A percentile compares a stretch with the other conserved stretches of the same genome.
Evolutionary conservation across 345 rosid genomes (phyloP).

Genomic region (Syzygium aqueum): DNA sequence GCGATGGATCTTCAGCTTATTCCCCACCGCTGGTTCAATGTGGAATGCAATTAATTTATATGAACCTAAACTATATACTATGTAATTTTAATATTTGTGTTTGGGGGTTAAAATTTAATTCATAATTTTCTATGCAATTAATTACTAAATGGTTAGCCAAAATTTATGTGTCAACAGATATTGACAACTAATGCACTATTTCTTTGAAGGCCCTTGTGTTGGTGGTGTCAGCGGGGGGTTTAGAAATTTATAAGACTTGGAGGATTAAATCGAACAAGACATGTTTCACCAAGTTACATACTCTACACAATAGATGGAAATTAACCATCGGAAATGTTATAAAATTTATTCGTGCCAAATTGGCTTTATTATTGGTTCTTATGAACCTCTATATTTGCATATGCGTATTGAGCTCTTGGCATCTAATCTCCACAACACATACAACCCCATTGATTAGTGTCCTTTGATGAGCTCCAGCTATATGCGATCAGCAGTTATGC

Average conservation of each 20-base stretch:
- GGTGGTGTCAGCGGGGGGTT: no score
- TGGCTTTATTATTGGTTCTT: not conserved
- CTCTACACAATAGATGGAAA: not conserved
- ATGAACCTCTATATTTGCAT: not conserved
- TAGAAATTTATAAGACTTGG: not conserved
- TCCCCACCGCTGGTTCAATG: no score
- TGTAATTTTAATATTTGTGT: no score
- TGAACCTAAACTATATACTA: no score
- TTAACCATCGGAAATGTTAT: not conserved
- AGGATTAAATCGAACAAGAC: not conserved
- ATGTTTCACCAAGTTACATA: not conserved
- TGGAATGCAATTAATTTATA: no score
- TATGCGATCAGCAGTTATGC: not conserved
- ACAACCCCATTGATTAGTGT: not conserved
- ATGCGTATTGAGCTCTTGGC: not conserved
- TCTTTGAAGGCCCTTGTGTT: no score
- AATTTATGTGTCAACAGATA: no score
- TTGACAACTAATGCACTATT: no score
- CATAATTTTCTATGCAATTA: no score
- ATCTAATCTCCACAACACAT: not conserved
- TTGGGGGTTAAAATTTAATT: no score
- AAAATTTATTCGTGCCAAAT: not conserved
- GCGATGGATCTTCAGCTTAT: no score
- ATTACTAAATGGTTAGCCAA: no score
- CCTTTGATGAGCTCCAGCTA: not conserved